These are phyloP conservation scores for Sclerospora graminicola DNA, from an alignment of 352 stramenopile species.

Conservation along the genomic window DNA sequence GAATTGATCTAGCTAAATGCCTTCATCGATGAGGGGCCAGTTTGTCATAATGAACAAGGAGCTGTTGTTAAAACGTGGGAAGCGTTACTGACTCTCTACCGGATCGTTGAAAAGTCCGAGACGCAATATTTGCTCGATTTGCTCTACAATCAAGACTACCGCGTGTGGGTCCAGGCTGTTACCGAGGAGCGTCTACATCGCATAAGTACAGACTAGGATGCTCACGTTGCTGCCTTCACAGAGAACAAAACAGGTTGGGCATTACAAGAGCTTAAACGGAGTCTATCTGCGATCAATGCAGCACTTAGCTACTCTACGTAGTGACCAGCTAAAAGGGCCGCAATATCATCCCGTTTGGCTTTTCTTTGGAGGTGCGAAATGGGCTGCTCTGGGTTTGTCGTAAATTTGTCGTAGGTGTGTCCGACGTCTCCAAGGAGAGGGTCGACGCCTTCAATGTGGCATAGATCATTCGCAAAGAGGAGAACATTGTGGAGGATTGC, in stretches of 20 bases:
- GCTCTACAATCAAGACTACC: conserved; percentile 93
- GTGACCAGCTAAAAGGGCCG: too few relatives aligned
- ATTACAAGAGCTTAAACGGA: conserved; percentile 61
- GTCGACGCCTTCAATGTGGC: too few relatives aligned
- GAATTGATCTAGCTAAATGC: conserved; percentile 12
- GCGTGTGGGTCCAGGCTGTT: conserved; percentile 74
- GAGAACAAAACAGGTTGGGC: conserved; percentile 72
- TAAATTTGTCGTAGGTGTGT: too few relatives aligned
- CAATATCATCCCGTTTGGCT: too few relatives aligned
- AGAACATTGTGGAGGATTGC: too few relatives aligned
- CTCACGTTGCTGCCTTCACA: conserved; percentile 25
- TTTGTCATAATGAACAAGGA: neutral
- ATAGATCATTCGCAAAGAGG: too few relatives aligned
- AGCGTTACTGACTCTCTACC: conserved; percentile 85
- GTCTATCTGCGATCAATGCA: conserved; percentile 30
- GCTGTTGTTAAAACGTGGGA: conserved; percentile 55
- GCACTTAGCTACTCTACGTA: too few relatives aligned
- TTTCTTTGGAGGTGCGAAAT: too few relatives aligned
- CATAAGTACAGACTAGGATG: conserved; percentile 27
- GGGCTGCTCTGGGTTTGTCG: too few relatives aligned
- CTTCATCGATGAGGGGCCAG: conserved; percentile 12
- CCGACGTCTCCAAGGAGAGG: too few relatives aligned
- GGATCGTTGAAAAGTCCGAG: conserved; percentile 91
- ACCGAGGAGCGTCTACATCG: conserved; percentile 31
- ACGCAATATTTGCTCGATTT: conserved; percentile 95